Base-by-base conservation (phyloP, 2,329 filamentous ascomycete genomes). In the Ophiobolus disseminans region DNA sequence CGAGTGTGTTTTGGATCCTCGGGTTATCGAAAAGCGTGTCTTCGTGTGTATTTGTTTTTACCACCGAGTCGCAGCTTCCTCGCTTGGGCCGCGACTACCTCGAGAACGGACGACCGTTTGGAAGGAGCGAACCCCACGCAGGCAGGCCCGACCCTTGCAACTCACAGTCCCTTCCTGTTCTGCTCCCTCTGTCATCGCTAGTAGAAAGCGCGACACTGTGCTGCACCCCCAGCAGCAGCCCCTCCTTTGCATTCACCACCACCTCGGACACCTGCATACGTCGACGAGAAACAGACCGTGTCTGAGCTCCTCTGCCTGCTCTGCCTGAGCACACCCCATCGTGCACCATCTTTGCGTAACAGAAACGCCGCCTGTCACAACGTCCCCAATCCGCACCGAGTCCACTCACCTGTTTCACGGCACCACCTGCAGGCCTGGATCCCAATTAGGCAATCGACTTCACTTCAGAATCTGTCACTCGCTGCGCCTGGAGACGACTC, bases 61-160 rank as follows among this genome's bases (percentile, higher is more conserved):
- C 28, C 21, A 14, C 22, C 25, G 19, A 11, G 38, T 45, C 53
- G 55, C 50, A 55, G 52, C 49, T 65, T 61, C 60, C 56, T 63
- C 61, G 59, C 60, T 62, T 58, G 58, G 42, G 36, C 47, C 54
- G 53, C 59, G 39, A 55, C 50, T 54, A 36, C 58, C 50, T 59
- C 54, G 51, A 50, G 21, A 41, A 44, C 54, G 17, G 31, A 48
- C 46, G 48, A 59, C 65, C 65, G 64, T 69, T 70, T 64, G 55
- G 53, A 48, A 55, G 44, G 45, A n/a, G n/a, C n/a, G n/a, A 47
- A 58, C 53, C 51, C 50, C 53, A 50, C 55, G 36, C 40, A 50
- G 48, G 48, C 62, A 65, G 54, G 63, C 59, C 57, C 59, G 50
- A 65, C 60, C 67, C 69, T 71, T 68, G 67, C 64, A 60, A 55